Percentiles rank a stretch among this genome's conserved stretches.
phyloP scores from a whole-genome alignment of 2,329 filamentous ascomycete species.

The Fusarium compactum region DNA sequence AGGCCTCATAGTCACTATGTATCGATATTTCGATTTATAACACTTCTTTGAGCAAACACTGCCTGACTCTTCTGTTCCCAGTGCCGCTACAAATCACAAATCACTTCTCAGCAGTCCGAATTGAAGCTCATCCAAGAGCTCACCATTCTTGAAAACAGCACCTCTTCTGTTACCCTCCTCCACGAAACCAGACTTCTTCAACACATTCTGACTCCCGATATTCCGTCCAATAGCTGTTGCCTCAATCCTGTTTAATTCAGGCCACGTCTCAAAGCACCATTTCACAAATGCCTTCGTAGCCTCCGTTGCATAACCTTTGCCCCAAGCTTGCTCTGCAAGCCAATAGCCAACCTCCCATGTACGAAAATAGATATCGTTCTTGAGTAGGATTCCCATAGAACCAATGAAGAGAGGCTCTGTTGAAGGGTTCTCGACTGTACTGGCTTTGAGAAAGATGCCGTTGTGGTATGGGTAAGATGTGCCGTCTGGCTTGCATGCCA shows the following conservation, averaged over 20 bases:
- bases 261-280: slow-evolving; percentile 60
- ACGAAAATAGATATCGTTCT: slow-evolving; percentile 55
- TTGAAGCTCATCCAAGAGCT: slow-evolving; percentile 53
- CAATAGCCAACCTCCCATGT: slow-evolving; percentile 65
- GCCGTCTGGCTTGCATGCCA: slow-evolving; percentile 29
- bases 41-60: neutral
- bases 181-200: slow-evolving; percentile 58
- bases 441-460: slow-evolving; percentile 53
- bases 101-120: slow-evolving; percentile 57
- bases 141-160: slow-evolving; percentile 58
- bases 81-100: slow-evolving; percentile 6
- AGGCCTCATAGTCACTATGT: neutral
- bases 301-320: slow-evolving; percentile 59
- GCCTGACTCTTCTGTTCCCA: neutral
- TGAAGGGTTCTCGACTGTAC: slow-evolving; percentile 44
- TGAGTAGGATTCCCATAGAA: slow-evolving; percentile 55
- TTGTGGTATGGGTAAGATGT: slow-evolving; percentile 49
- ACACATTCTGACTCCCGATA: slow-evolving; percentile 56
- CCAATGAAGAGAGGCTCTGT: slow-evolving; percentile 52
- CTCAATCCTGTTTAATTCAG: slow-evolving; percentile 58
- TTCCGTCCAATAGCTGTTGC: slow-evolving; percentile 56
- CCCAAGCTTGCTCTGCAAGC: slow-evolving; percentile 58
- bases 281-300: slow-evolving; percentile 53
- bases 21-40: neutral
- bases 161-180: slow-evolving; percentile 59